Base-by-base conservation (phyloP, 306 rosid genomes). In the Dryas drummondii region DNA sequence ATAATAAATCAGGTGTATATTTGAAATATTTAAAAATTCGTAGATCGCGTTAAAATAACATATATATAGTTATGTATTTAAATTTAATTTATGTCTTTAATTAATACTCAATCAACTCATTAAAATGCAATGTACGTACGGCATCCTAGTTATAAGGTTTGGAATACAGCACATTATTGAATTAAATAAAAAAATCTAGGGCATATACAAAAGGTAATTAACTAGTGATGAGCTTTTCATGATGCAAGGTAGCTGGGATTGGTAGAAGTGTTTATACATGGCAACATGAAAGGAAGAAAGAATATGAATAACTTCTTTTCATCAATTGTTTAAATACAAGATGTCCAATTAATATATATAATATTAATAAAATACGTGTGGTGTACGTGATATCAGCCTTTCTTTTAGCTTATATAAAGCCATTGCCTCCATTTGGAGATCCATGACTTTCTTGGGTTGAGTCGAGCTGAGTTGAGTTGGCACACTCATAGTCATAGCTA, bases 251-350 rank as follows among this genome's bases (percentile, higher is more conserved):
- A 19, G 54, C 37, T 27, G 37, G 60, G 80, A 84, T 73, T 80
- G 88, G 86, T 55, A 62, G 63, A 68, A 22, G 52, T 77, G 67
- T 72, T 64, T 72, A 64, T 66, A 57, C 78, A 74, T 77, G 75
- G 50, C 85, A 75, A 76, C 66, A 72, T 53, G 50, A 56, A 66
- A n/a, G 73, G 45, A 45, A 81, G 67, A 64, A n/a, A 66, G 90
- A 86, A 92, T 90, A 81, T 81, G 89, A 92, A 86, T 88, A 81
- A 82, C 66, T 74, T 76, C 42, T 53, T 72, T 81, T 64, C 41
- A 69, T 64, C 41, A 69, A 73, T 14, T 50, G 46, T 13, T 72
- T 70, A 40, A 13, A 13, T 7, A 8, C 45, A 41, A n/a, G 10
- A 68, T 57, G 9, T 57, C 27, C 10, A 68, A 26, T 40, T 19